phyloP scores from a whole-genome alignment of 2,329 filamentous ascomycete species.

The Aspergillus bombycis region DNA sequence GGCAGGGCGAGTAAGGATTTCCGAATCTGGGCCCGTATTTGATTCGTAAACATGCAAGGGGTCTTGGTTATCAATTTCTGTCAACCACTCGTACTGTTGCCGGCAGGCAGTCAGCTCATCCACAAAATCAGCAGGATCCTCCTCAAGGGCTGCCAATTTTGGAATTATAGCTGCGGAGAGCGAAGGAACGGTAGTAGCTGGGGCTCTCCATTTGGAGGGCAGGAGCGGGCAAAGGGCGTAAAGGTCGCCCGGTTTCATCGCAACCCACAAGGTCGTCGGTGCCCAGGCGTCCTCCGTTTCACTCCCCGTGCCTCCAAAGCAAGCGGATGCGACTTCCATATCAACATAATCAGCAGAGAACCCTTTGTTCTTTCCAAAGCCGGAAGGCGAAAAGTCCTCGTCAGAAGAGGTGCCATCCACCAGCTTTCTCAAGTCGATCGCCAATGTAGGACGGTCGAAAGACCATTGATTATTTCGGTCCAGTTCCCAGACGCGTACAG shows the following conservation, averaged over 20 bases:
- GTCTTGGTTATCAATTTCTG: constrained; percentile 59
- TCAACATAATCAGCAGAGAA: constrained; percentile 90
- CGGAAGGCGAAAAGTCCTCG: constrained; percentile 79
- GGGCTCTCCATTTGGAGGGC: constrained; percentile 81
- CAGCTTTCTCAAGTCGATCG: constrained; percentile 86
- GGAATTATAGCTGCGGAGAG: constrained; percentile 81
- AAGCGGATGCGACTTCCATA: constrained; percentile 90
- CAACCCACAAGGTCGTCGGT: constrained; percentile 93
- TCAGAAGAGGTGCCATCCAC: constrained; percentile 80
- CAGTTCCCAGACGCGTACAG: constrained; percentile 88
- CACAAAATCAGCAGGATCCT: constrained; percentile 46
- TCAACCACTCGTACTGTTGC: constrained; percentile 64
- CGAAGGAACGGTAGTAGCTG: constrained; percentile 75
- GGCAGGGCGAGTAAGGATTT: constrained; percentile 60
- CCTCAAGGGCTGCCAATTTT: constrained; percentile 57
- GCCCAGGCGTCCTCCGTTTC: constrained; percentile 74
- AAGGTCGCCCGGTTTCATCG: constrained; percentile 91
- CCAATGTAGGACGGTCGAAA: constrained; percentile 79
- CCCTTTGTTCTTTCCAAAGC: constrained; percentile 72
- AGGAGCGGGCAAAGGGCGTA: constrained; percentile 92
- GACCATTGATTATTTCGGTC: constrained; percentile 82
- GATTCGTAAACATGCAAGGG: constrained; percentile 45
- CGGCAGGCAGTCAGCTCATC: constrained; percentile 51
- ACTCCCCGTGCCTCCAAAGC: constrained; percentile 73
- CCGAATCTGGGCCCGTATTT: constrained; percentile 45